phyloP scores from a whole-genome alignment of 2,329 filamentous ascomycete species.

The Colletotrichum endophyticum region DNA sequence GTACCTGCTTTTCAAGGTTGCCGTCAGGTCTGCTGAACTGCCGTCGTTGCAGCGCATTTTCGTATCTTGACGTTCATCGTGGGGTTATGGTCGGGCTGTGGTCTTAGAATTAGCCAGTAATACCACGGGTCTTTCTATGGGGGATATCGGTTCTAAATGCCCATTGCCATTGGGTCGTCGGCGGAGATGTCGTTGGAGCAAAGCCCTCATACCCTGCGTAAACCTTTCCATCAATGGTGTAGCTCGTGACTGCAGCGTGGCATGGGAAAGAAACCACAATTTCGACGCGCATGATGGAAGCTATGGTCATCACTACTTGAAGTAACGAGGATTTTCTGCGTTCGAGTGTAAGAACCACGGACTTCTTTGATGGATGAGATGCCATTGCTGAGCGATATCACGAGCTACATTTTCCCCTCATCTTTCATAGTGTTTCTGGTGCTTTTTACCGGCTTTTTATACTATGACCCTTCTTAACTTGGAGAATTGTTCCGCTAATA shows the following conservation, averaged over 20 bases:
- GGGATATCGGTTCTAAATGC: neutral
- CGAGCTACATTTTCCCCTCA: neutral
- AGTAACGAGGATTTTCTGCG: neutral
- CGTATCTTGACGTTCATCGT: constrained; percentile 50
- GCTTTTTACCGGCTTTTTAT: neutral
- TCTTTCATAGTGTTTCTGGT: neutral
- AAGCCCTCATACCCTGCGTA: constrained; percentile 54
- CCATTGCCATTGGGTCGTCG: constrained; percentile 63
- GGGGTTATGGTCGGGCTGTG: constrained; percentile 57
- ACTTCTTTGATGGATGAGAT: neutral
- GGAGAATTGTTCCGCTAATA: neutral
- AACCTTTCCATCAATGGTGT: constrained; percentile 46
- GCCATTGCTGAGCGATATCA: neutral
- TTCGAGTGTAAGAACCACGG: neutral
- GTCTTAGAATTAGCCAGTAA: neutral
- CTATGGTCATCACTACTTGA: neutral
- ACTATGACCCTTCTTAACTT: neutral
- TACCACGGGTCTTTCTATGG: neutral
- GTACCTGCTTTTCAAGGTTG: constrained; percentile 49
- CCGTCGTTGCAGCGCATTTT: constrained; percentile 64
- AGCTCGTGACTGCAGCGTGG: constrained; percentile 49
- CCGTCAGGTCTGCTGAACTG: constrained; percentile 47
- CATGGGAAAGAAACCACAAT: constrained; percentile 23
- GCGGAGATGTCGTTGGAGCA: constrained; percentile 49
- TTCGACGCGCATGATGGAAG: neutral